Evolutionary conservation across 2,329 filamentous ascomycete species (phyloP), one percentile per base, ranked within the genome.

Genomic region (Pseudodiploospora longispora): DNA sequence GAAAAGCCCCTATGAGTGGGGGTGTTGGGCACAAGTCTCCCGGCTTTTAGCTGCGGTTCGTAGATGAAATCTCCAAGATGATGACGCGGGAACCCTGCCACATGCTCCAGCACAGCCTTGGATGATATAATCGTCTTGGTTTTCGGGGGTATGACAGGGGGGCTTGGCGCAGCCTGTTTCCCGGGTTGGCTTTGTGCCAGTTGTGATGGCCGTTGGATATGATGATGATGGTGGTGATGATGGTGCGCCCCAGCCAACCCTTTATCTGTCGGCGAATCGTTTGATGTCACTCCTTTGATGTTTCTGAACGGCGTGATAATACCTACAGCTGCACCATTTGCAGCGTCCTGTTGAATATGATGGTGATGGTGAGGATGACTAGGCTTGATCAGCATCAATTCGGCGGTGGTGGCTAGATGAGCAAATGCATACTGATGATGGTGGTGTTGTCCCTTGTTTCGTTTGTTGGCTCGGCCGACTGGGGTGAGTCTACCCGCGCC

Each of bases 61-160:
- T 97, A 97, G 10, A 95, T 71, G 4, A 87, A 84, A 46, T 88
- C 87, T 31, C 91, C 91, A 3, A 97, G 76, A 59, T 96, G 89
- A 44, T 80, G 76, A 7, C 89, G 83, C 6, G 87, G 85, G 12
- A 79, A 73, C 46, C 83, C 69, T 1, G 82, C 74, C 4, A 91
- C 80, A 30, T 80, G 82, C 2, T 88, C 80, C 9, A 95, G 63
- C 0, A 95, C 78, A 1, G 78, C 74, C 49, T 85, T 75, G 2
- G 84, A 85, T 7, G 76, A 77, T 27, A 95, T 74, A 10, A 75
- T 78, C 3, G 78, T 80, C 49, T 80, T 82, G 6, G 81, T 72
- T 58, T 83, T 82, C 46, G 79, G 70, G 36, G 81, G 66, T 41
- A 73, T 61, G 7, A 55, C 50, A 1, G 56, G 41, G 4, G 55